Evolutionary conservation across 495 filamentous ascomycete genomes (phyloP).

Genomic region (Cudoniella acicularis): DNA sequence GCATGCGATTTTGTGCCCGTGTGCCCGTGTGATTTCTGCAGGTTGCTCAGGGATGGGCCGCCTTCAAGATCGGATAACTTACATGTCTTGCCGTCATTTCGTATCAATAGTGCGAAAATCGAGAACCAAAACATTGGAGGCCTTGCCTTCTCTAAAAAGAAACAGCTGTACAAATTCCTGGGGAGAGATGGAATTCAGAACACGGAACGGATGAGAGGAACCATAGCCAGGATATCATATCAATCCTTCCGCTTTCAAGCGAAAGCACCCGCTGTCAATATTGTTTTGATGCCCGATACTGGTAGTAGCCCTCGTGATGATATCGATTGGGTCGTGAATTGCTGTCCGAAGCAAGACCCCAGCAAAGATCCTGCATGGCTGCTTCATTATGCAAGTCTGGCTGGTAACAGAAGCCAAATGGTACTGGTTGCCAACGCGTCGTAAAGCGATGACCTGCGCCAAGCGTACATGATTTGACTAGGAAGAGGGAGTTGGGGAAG

Average conservation of each 20-base stretch:
- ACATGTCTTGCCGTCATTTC: background rate
- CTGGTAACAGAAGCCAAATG: background rate
- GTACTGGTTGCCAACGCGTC: background rate
- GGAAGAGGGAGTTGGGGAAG: background rate
- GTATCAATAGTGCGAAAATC: background rate
- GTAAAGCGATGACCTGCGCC: background rate
- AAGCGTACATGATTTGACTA: background rate
- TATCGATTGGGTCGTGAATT: background rate
- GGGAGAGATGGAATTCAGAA: background rate
- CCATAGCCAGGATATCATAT: background rate
- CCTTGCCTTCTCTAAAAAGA: background rate
- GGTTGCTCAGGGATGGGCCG: background rate
- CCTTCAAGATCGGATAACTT: background rate
- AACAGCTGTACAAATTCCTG: background rate
- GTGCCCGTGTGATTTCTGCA: background rate
- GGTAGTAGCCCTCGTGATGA: slow-evolving; percentile 14
- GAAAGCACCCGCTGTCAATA: background rate
- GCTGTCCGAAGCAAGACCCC: background rate
- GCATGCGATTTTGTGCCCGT: background rate
- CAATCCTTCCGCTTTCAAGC: slow-evolving; percentile 3
- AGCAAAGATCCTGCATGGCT: slow-evolving; percentile 9
- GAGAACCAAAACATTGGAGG: background rate
- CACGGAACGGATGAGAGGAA: background rate
- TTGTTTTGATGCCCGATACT: slow-evolving; percentile 9
- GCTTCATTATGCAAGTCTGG: slow-evolving; percentile 16